A percentile compares a stretch with the other conserved stretches of the same genome.
These are phyloP conservation scores for Debaryomyces sp. DNA, from an alignment of 1,139 yeast genomes.

Conservation along the genomic window DNA sequence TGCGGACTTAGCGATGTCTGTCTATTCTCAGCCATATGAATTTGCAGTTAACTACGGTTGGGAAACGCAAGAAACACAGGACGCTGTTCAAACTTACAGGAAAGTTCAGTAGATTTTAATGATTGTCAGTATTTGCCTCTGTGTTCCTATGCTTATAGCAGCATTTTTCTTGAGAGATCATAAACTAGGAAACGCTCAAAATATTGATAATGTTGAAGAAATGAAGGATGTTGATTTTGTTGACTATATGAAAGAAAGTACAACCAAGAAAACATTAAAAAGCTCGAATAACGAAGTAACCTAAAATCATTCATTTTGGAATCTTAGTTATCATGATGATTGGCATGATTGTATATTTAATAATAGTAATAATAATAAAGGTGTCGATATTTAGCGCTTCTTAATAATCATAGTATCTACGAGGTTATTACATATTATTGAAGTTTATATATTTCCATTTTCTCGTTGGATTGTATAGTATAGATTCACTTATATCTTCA, in stretches of 20 bases:
- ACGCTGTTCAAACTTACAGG: conserved; percentile 47
- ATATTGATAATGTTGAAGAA: background rate
- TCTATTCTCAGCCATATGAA: too few species aligned
- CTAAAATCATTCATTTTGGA: too few species aligned
- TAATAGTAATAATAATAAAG: too few species aligned
- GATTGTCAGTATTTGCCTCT: conserved; percentile 57
- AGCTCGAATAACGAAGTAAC: too few species aligned
- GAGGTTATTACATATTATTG: too few species aligned
- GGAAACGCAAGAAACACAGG: conserved; percentile 63
- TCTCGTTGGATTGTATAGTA: too few species aligned
- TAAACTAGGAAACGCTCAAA: conserved; percentile 39
- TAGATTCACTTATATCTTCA: too few species aligned
- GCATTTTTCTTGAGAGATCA: conserved; percentile 61
- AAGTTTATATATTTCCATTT: too few species aligned
- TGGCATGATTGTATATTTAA: too few species aligned
- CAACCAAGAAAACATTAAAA: background rate
- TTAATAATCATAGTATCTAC: too few species aligned
- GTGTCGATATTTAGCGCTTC: too few species aligned
- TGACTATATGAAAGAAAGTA: background rate
- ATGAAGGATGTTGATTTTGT: background rate
- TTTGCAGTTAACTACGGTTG: conserved; percentile 39
- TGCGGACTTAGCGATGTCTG: conserved; percentile 31
- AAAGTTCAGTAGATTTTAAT: conserved; percentile 28
- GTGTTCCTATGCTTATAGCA: conserved; percentile 52
- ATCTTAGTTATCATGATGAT: too few species aligned